Base-by-base conservation (phyloP, 2,329 filamentous ascomycete genomes). In the Colletotrichum scovillei region DNA sequence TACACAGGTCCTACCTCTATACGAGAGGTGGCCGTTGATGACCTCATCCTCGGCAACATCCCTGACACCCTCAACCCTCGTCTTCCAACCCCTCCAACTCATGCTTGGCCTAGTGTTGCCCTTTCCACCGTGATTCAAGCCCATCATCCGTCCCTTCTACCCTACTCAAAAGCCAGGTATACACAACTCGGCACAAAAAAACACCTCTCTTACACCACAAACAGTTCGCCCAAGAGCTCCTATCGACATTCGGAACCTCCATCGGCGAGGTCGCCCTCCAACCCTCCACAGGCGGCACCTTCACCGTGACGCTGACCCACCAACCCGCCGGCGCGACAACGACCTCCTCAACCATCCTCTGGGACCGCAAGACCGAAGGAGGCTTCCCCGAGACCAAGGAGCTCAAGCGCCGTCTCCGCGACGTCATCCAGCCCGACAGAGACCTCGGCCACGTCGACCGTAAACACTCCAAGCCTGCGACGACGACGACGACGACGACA, bases 331-430 rank as follows among this genome's bases (percentile, higher is more conserved):
- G 74, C 16, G 67, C 78, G 7, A 74, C 76, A 6, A 76, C 81
- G 16, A 80, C 83, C 2, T 78, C 85, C 75, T 85, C 89, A 69
- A 89, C 87, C 35, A 79, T 93, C 3, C 86, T 98, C 38, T 99
- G 97, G 97, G 95, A 98, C 86, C 90, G 97, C 74, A 97, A 95
- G 81, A 80, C 84, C 4, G 92, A 98, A 79, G 94, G 94, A 35
- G 95, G 97, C 0, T 99, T 99, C 83, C 97, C 96, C 74, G 95
- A 98, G 84, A 95, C 94, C 2, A 98, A 98, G 83, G 92, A 96
- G 77, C 88, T 98, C 56, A 98, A 98, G 85, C 91, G 95, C 73
- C 88, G 92, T 19, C 91, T 98, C 5, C 87, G 96, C 71, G 94
- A 98, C 84, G 88, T 94, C 64, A 92, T 98, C 77, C 92, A 97